Conservation (phyloP, 2,329 filamentous ascomycete genomes). For the Colletotrichum scovillei region DNA sequence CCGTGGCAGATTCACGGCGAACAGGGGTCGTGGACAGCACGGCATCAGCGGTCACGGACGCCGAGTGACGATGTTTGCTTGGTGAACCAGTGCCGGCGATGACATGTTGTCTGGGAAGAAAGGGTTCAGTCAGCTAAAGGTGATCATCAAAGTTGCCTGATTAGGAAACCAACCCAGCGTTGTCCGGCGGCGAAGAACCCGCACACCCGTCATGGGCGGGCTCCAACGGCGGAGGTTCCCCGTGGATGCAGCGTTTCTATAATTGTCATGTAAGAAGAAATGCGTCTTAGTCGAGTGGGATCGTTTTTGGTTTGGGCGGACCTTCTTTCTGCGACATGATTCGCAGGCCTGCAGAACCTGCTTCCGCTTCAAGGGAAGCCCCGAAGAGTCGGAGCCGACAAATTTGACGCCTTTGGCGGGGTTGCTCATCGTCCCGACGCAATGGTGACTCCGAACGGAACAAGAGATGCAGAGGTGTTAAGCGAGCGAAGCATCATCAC, state of each 20-base stretch:
- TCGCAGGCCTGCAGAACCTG: conserved; percentile 70
- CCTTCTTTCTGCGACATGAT: conserved; percentile 66
- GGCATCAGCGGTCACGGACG: not conserved
- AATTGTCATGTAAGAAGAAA: conserved; percentile 44
- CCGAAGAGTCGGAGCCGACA: conserved; percentile 64
- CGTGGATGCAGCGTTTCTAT: conserved; percentile 58
- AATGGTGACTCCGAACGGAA: conserved; percentile 9
- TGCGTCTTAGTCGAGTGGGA: not conserved
- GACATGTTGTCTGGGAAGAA: not conserved
- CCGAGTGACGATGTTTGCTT: conserved; percentile 16
- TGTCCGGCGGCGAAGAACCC: conserved; percentile 11
- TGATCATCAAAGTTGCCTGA: conserved; percentile 14
- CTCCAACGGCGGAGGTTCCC: conserved; percentile 41
- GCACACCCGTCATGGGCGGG: conserved; percentile 8
- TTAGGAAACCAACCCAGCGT: conserved; percentile 32
- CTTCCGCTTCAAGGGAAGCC: conserved; percentile 68
- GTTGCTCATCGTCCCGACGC: conserved; percentile 31
- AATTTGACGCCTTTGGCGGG: conserved; percentile 59
- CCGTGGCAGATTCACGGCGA: conserved; percentile 15
- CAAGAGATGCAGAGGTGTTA: not conserved
- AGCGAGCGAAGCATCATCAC: conserved; percentile 24
- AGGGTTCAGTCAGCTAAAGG: conserved; percentile 4
- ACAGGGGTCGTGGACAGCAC: not conserved
- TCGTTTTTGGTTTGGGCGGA: conserved; percentile 38
- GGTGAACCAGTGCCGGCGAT: conserved; percentile 3